Percentiles rank a stretch among this genome's conserved stretches.
Evolutionary conservation across 2,329 filamentous ascomycete species (phyloP).

Genomic region (Penicillium psychrosexuale): DNA sequence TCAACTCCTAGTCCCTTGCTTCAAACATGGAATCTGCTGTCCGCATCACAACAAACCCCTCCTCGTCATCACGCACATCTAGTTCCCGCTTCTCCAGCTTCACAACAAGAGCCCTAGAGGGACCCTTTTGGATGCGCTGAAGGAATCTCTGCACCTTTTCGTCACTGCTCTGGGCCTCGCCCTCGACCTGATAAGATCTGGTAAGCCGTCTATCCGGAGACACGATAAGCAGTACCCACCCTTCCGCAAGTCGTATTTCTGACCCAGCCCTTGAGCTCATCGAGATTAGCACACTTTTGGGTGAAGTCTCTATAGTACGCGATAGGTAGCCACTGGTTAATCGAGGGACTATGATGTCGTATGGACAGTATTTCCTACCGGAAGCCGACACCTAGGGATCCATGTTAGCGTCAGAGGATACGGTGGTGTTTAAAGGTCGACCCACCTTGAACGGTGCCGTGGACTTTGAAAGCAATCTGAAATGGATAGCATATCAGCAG

Average conservation of each 20-base stretch:
- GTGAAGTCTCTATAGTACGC: slow-evolving; percentile 40
- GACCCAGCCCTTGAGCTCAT: slow-evolving; percentile 50
- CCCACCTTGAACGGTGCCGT: slow-evolving; percentile 68
- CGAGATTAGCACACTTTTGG: slow-evolving; percentile 41
- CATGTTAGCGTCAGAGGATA: not conserved
- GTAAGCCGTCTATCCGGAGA: not conserved
- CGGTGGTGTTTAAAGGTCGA: not conserved
- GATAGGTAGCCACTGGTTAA: not conserved
- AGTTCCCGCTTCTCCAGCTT: slow-evolving; percentile 69
- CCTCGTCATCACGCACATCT: slow-evolving; percentile 63
- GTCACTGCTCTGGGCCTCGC: slow-evolving; percentile 77
- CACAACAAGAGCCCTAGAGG: slow-evolving; percentile 67
- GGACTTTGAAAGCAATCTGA: slow-evolving; percentile 49
- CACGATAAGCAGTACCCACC: slow-evolving; percentile 29
- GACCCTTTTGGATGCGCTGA: slow-evolving; percentile 71
- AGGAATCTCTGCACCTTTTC: slow-evolving; percentile 66
- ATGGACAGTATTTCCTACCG: slow-evolving; percentile 22
- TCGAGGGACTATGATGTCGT: slow-evolving; percentile 20
- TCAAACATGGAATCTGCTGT: slow-evolving; percentile 31
- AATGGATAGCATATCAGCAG: slow-evolving; percentile 6
- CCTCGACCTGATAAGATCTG: slow-evolving; percentile 64
- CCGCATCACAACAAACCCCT: slow-evolving; percentile 56
- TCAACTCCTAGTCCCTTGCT: not conserved
- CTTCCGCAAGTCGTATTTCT: slow-evolving; percentile 48
- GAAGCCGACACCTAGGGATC: slow-evolving; percentile 32